These are phyloP conservation scores for Hymenoscyphus linearis DNA, from an alignment of 2,329 filamentous ascomycete species.

Conservation along the genomic window DNA sequence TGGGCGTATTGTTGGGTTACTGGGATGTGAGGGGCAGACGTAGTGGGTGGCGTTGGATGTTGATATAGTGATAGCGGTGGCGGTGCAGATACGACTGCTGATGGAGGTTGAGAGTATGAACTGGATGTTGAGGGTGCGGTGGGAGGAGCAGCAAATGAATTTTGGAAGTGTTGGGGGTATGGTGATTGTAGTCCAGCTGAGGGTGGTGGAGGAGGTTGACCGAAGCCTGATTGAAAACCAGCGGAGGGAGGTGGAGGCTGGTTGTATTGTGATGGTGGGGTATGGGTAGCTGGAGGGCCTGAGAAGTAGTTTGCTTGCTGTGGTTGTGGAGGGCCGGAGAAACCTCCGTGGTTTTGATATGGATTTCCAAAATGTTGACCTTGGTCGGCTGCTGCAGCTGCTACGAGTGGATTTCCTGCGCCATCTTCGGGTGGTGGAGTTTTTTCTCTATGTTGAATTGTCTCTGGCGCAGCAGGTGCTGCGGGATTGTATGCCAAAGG, in stretches of 20 bases:
- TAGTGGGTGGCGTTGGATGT: not conserved
- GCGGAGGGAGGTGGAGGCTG: conserved; percentile 14
- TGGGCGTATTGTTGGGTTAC: conserved; percentile 33
- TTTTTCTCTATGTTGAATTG: conserved; percentile 69
- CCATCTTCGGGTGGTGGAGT: conserved; percentile 70
- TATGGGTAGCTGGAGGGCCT: conserved; percentile 25
- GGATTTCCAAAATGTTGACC: conserved; percentile 49
- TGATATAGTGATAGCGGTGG: conserved; percentile 19
- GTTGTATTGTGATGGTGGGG: conserved; percentile 13
- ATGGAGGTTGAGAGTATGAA: conserved; percentile 15
- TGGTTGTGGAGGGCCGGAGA: conserved; percentile 15
- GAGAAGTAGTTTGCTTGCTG: conserved; percentile 32
- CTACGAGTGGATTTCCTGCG: conserved; percentile 51
- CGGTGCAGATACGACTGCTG: conserved; percentile 8
- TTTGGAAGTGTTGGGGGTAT: conserved; percentile 23
- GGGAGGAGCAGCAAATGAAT: conserved; percentile 25
- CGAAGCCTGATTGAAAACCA: conserved; percentile 14
- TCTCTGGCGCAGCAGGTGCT: conserved; percentile 67
- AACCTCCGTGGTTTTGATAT: conserved; percentile 18
- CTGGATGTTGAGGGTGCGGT: conserved; percentile 11
- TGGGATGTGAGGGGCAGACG: conserved; percentile 13
- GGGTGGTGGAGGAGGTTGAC: conserved; percentile 6
- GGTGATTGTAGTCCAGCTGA: conserved; percentile 21
- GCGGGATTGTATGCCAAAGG: conserved; percentile 76
- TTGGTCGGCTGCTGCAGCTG: conserved; percentile 53